Conservation (phyloP, 768 basidiomycete species). For the Infundibulicybe gibba region DNA sequence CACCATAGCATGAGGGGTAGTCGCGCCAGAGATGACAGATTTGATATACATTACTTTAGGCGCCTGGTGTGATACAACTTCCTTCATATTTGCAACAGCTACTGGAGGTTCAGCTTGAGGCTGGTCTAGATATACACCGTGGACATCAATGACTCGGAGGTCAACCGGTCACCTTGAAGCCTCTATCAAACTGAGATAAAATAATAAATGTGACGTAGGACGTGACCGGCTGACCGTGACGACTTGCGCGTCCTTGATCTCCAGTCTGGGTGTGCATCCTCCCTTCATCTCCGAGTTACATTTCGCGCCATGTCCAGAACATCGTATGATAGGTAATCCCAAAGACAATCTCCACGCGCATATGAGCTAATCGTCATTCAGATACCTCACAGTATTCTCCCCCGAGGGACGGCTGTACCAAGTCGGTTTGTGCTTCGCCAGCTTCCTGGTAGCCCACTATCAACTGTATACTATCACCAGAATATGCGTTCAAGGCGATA, state of each 20-base stretch:
- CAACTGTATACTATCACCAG: slow-evolving; percentile 35
- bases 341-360: not conserved
- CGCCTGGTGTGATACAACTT: slow-evolving; percentile 71
- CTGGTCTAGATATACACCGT: not conserved
- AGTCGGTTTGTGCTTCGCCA: slow-evolving; percentile 68
- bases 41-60: slow-evolving; percentile 76
- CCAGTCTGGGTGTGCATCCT: slow-evolving; percentile 16
- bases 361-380: slow-evolving; percentile 17
- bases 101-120: not conserved
- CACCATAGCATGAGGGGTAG: slow-evolving; percentile 7
- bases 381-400: slow-evolving; percentile 96
- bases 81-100: slow-evolving; percentile 56
- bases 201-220: slow-evolving; percentile 16
- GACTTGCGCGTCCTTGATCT: slow-evolving; percentile 53
- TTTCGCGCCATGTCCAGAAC: slow-evolving; percentile 78
- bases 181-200: not conserved
- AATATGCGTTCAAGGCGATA: slow-evolving; percentile 99
- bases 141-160: not conserved
- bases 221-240: slow-evolving; percentile 38
- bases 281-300: not conserved
- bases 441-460: slow-evolving; percentile 3
- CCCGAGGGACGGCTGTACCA: slow-evolving; percentile 97
- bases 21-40: not conserved
- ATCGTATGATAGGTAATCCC: slow-evolving; percentile 79
- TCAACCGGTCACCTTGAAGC: too few relatives aligned